Base-by-base conservation (phyloP, 148 eudicot genomes). In the Chenopodium formosanum region DNA sequence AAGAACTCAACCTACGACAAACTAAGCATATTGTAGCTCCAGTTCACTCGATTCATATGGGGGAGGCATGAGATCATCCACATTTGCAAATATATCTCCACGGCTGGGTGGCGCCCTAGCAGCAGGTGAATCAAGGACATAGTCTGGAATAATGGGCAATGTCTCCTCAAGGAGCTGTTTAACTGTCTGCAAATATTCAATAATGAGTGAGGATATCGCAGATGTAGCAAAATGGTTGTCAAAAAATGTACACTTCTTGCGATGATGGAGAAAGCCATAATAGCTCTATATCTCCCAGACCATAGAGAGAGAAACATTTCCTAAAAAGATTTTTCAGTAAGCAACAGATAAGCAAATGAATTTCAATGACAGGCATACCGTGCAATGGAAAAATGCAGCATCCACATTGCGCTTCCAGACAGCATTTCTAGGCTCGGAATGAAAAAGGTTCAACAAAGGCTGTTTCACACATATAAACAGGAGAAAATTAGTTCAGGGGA, bases 321-420 rank as follows among this genome's bases (percentile, higher is more conserved):
- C 37, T 13, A 19, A 14, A 46, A 65, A 19, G 7, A 60, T 58
- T 62, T 2, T 1, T 53, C n/a, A 12, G 47, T 63, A 4, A 14
- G 10, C 27, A 77, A 34, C 16, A 16, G 34, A 32, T 0, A 64
- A 44, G 56, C 71, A 83, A 76, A 13, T 70, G 62, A 75, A 40
- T 11, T 34, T 66, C 13, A 70, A 50, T 73, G 31, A 73, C 37
- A 14, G 66, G 68, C 88, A n/a, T 91, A 97, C 99, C 91, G 81
- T 89, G 91, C 98, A 91, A 84, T 83, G 90, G 50, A 70, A 85
- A 73, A 94, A 91, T 79, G 98, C 97, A 82, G 94, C 89, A 86
- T 97, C 97, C 70, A 89, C 94, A 83, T 90, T 91, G 83, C 99
- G 95, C 86, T 92, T 97, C 97, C 95, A 94, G 25, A 92, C 75